These are phyloP conservation scores for Westerdykella aurantiaca DNA, from an alignment of 2,329 filamentous ascomycete genomes.

Conservation along the genomic window DNA sequence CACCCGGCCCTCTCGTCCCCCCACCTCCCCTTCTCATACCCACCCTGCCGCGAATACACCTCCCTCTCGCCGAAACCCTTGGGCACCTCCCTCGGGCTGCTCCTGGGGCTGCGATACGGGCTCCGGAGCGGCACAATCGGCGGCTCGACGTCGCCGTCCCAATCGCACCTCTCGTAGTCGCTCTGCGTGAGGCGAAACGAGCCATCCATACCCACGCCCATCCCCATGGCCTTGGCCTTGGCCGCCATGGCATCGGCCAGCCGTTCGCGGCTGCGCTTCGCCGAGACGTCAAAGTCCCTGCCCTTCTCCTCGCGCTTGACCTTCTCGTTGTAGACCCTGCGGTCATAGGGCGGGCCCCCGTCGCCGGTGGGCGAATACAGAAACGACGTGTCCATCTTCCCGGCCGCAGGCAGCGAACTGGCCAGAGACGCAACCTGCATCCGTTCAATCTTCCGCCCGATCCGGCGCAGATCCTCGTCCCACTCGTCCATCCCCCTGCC, in stretches of 20 bases:
- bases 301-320: constrained; percentile 17
- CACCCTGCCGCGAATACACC: not conserved
- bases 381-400: not conserved
- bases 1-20: not conserved
- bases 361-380: constrained; percentile 2
- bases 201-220: constrained; percentile 14
- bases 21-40: not conserved
- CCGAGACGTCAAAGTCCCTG: not conserved
- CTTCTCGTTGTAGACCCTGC: constrained; percentile 25
- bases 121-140: constrained; percentile 2
- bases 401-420: not conserved
- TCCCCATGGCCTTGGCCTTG: constrained; percentile 4
- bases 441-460: constrained; percentile 30
- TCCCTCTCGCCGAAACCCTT: not conserved
- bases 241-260: too few relatives aligned
- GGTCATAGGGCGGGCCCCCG: constrained; percentile 11
- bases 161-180: constrained; percentile 7
- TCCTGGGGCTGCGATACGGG: constrained; percentile 6
- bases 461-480: constrained; percentile 24
- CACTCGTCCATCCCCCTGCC: constrained; percentile 10
- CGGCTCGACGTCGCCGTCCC: not conserved
- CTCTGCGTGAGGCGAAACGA: constrained; percentile 13
- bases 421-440: constrained; percentile 3
- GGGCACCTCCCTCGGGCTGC: constrained; percentile 2
- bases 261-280: too few relatives aligned